These are phyloP conservation scores for Penicillium sclerotigenum DNA, from an alignment of 2,329 filamentous ascomycete genomes.

Conservation along the genomic window DNA sequence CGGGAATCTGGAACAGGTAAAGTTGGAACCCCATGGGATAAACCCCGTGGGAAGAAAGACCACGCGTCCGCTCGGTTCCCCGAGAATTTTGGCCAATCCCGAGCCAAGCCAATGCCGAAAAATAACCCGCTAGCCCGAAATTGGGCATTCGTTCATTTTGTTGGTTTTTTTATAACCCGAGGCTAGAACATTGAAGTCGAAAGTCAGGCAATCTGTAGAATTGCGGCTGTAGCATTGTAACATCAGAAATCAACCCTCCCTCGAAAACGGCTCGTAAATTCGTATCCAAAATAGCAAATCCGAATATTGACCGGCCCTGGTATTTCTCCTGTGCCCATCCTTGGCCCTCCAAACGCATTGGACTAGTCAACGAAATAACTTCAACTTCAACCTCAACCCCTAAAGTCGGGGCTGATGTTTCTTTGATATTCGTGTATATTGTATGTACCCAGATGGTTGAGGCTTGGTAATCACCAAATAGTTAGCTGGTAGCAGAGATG, in stretches of 20 bases:
- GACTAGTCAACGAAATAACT: too few relatives aligned
- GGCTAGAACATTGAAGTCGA: neutral
- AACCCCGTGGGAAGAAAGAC: too few relatives aligned
- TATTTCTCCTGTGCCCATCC: too few relatives aligned
- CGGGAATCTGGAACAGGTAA: slow-evolving; percentile 17
- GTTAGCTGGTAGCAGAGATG: neutral
- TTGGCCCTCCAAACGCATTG: too few relatives aligned
- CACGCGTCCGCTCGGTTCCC: slow-evolving; percentile 6
- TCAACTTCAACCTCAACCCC: too few relatives aligned
- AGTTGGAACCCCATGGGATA: neutral
- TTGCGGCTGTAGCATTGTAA: neutral
- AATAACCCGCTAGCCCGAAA: neutral
- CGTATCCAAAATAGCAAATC: neutral
- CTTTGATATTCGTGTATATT: too few relatives aligned
- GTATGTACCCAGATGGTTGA: neutral
- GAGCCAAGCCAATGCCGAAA: neutral
- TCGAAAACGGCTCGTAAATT: too few relatives aligned
- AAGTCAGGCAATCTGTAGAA: neutral
- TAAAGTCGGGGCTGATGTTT: too few relatives aligned
- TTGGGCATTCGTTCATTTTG: neutral
- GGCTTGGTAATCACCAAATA: neutral
- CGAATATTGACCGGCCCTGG: neutral
- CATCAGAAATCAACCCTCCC: neutral
- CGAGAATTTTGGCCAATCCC: slow-evolving; percentile 7
- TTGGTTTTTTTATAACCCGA: neutral